Percentiles rank a stretch among this genome's conserved stretches.
Evolutionary conservation across 2,329 filamentous ascomycete species (phyloP).

Genomic region (Fusarium sp.): DNA sequence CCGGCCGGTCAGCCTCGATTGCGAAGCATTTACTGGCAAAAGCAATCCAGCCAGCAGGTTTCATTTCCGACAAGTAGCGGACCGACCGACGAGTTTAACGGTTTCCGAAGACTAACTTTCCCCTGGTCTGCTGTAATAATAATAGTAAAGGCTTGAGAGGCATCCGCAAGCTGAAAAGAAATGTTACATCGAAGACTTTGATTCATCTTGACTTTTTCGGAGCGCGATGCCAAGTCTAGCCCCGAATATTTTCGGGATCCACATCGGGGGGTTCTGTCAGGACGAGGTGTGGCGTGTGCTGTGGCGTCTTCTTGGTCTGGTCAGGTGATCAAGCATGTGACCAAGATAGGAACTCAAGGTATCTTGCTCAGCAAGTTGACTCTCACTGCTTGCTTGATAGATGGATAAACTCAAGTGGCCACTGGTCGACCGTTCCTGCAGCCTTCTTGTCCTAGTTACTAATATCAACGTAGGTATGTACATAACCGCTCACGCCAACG

Average conservation of each 20-base stretch:
- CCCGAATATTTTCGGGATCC: slow-evolving; percentile 42
- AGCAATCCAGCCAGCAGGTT: slow-evolving; percentile 30
- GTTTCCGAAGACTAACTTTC: not conserved
- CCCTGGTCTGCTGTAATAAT: not conserved
- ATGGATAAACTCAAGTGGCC: not conserved
- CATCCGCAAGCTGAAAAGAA: slow-evolving; percentile 43
- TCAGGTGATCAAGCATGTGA: slow-evolving; percentile 32
- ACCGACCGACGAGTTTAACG: slow-evolving; percentile 19
- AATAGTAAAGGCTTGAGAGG: not conserved
- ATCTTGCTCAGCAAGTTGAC: not conserved
- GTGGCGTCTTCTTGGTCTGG: not conserved
- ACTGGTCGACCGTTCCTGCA: slow-evolving; percentile 2
- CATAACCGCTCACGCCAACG: slow-evolving; percentile 38
- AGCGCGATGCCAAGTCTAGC: slow-evolving; percentile 20
- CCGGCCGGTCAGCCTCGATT: not conserved
- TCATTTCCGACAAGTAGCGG: slow-evolving; percentile 40
- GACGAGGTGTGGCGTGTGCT: not conserved
- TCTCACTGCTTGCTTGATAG: not conserved
- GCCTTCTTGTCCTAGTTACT: slow-evolving; percentile 2
- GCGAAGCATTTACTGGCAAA: slow-evolving; percentile 22
- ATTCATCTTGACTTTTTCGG: slow-evolving; percentile 29
- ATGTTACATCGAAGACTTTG: slow-evolving; percentile 34
- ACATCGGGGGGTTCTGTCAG: slow-evolving; percentile 11
- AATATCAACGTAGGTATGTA: not conserved
- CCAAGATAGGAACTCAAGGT: not conserved